These are phyloP conservation scores for Xylaria palmicola DNA, from an alignment of 495 filamentous ascomycete genomes.

Conservation along the genomic window DNA sequence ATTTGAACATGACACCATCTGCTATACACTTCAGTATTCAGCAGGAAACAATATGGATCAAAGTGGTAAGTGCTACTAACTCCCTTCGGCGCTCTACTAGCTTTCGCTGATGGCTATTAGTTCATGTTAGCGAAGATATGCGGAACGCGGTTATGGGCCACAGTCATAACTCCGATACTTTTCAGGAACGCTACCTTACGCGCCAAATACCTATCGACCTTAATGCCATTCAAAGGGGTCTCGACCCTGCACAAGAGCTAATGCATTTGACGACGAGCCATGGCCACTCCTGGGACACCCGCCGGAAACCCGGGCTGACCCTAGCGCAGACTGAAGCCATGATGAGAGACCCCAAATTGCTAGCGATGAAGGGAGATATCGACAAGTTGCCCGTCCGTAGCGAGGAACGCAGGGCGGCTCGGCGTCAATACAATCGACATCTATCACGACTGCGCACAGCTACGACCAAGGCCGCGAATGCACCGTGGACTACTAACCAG, in stretches of 20 bases:
- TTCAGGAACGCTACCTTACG: background rate
- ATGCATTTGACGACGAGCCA: no score
- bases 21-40: background rate
- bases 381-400: no score
- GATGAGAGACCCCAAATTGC: no score
- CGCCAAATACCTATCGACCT: background rate
- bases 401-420: no score
- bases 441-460: no score
- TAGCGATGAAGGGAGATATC: no score
- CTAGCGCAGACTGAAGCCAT: no score
- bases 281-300: no score
- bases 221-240: background rate
- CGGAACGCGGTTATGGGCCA: background rate
- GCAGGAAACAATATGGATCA: background rate
- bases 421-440: no score
- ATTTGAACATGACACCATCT: background rate
- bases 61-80: background rate
- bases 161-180: background rate
- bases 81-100: background rate
- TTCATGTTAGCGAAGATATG: background rate
- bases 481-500: background rate
- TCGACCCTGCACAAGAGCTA: background rate
- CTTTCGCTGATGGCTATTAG: background rate
- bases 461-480: background rate
- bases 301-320: no score